Base-by-base conservation (phyloP, 306 rosid species). In the Lotus japonicus region DNA sequence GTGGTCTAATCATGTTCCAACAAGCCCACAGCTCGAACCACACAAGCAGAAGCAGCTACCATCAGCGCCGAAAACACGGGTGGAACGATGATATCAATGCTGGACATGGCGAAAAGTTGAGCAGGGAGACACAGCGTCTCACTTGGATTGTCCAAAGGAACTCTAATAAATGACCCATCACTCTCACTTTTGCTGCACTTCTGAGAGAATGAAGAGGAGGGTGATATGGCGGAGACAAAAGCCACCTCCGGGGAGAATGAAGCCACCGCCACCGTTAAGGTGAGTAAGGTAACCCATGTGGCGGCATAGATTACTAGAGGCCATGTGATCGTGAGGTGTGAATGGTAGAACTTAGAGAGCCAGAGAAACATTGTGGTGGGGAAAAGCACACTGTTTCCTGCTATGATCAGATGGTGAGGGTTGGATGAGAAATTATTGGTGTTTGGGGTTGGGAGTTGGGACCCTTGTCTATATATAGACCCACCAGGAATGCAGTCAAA, bases 241-340 rank as follows among this genome's bases (percentile, higher is more conserved):
- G 96, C 88, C 23, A 88, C 66, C 71, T 91, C 96, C 0, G 96
- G 83, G 2, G 91, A 73, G 41, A 88, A 81, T 6, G 94, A 86
- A 14, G 89, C 89, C 54, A 87, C 70, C 2, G 88, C 91, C 68
- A 91, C 96, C n/a, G 82, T 83, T 12, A 86, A 52, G 5, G 82
- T 75, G 23, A 91, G 78, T 5, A 79, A 68, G 8, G 76, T 18
- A 2, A 88, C 85, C 97, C 97, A 91, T 1, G 74, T 52, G 49
- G 70, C 67, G 2, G 89, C 81, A 65, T 81, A 91, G 59, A 73
- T 28, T 19, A 88, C 66, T 11, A 84, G 53, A 5, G 92, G 89
- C 83, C 87, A 74, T 6, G 88, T 71, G 18, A 54, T 39, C 31
- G 54, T 21, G 41, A 78, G 59, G 65, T 70, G 78, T 7, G 57